Evolutionary conservation across 164 flowering plant species (phyloP), one percentile per base, ranked within the genome.

Genomic region (Magnolia sinica): DNA sequence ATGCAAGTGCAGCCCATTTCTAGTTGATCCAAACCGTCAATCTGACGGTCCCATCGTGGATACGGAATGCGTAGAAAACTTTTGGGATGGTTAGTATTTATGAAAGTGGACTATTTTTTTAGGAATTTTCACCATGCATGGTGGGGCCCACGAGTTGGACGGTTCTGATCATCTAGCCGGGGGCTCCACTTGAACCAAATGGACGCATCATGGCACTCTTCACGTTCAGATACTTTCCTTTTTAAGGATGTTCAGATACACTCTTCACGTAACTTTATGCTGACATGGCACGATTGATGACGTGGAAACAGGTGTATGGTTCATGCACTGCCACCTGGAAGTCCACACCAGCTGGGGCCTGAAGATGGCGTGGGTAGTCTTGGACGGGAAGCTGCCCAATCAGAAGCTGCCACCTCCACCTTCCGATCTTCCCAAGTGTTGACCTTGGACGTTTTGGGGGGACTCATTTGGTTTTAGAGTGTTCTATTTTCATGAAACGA

Each of bases 251-350:
- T 0, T 16, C 18, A 13, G 4, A 3, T 23, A n/a, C n/a, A n/a
- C n/a, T n/a, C n/a, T 23, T 23, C 1, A 16, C 4, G 16, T 16
- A 11, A 55, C 2, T 16, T 55, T 2, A 55, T 16, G 61, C 18
- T 55, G 61, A 55, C 16, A 14, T 2, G 13, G 61, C 18, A 3
- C 14, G 13, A 16, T 37, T 0, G 61, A 13, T 55, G 61, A 55
- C 49, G 49, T 58, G 20, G 50, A 0, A 16, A 66, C 78, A 81
- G 88, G 88, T 18, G 91, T 84, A n/a, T 90, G 93, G 93, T 84
- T 90, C 77, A 88, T 90, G 91, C 91, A 90, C 72, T 89, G 90
- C 72, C 88, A 88, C 76, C 58, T 87, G 4, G 91, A 88, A 22
- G 84, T 86, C 1, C 91, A 88, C 78, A 82, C 85, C 6, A 86